These are phyloP conservation scores for Silene noctiflora DNA, from an alignment of 179 eudicot species.

Conservation along the genomic window DNA sequence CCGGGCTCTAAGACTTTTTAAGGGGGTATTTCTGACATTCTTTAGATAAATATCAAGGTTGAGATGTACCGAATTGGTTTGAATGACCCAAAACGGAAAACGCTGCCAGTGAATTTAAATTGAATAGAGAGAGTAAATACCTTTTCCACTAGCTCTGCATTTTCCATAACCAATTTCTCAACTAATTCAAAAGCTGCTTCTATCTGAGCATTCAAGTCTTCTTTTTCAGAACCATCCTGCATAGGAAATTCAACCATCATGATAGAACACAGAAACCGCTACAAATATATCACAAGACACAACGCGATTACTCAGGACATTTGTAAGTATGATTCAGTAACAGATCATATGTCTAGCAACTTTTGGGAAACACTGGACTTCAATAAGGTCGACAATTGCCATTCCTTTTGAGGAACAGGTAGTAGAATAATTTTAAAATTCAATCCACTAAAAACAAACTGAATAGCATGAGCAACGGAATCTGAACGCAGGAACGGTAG, in stretches of 20 bases:
- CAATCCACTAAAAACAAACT: background rate
- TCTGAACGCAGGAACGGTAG: background rate
- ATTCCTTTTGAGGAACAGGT: background rate
- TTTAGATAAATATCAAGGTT: no score
- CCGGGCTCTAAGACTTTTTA: no score
- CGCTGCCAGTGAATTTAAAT: background rate
- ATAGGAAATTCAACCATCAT: slow-evolving; percentile 7
- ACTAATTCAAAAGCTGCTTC: slow-evolving; percentile 51
- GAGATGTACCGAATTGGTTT: background rate
- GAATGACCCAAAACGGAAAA: background rate
- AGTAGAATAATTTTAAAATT: background rate
- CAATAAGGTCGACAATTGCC: background rate
- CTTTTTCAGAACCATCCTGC: slow-evolving; percentile 41
- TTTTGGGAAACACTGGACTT: background rate
- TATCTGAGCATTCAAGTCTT: slow-evolving; percentile 42
- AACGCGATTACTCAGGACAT: background rate
- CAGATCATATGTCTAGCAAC: slow-evolving; percentile 1
- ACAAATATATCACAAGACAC: background rate
- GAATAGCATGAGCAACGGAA: background rate
- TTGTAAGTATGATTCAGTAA: background rate
- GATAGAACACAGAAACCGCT: slow-evolving; percentile 1
- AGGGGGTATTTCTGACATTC: no score
- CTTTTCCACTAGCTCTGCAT: slow-evolving; percentile 79
- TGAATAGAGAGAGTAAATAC: slow-evolving; percentile 29
- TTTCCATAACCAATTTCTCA: slow-evolving; percentile 59